Evolutionary conservation across 441 rosid species (phyloP), one percentile per base, ranked within the genome.

Genomic region (Erysimum pusillum): DNA sequence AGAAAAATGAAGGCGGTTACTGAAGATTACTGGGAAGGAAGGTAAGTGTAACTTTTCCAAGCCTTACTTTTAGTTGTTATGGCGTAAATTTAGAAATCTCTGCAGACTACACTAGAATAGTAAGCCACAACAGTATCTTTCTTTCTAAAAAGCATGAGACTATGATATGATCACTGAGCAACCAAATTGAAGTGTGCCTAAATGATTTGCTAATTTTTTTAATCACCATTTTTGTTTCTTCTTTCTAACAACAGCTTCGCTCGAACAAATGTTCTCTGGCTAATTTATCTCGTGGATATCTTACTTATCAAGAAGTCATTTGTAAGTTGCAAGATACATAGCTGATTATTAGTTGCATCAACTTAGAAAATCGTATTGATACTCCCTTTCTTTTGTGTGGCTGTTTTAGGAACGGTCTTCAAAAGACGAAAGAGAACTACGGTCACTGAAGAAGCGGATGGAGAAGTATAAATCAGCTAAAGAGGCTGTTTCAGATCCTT

Each of bases 251-350:
- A 69, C 96, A 96, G 97, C 80, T 93, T 91, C 51, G 89, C 99
- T 13, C 89, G 80, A 80, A 96, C 98, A 53, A 96, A 96, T 80
- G 96, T 93, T 75, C 74, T 96, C n/a, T 96, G 99, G 98, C 77
- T 93, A 87, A 70, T 87, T 54, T 96, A 96, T 81, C 82, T 96
- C 81, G 92, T 91, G 74, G 98, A 90, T 74, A 87, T 87, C 69
- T 70, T 96, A 71, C 94, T 93, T 44, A 71, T 83, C 67, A 91
- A 93, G 88, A 96, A 93, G 82, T 88, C 97, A 65, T 96, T 86
- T 70, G 98, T 90, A 86, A 93, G 98, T 86, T 69, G 22, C 68
- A 39, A 35, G 60, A 70, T 32, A 41, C 61, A 20, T 45, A 48
- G 1, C 22, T 67, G 18, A 25, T 31, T 54, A 9, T 46, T 25